phyloP scores from a whole-genome alignment of 2,329 filamentous ascomycete genomes.

The Esteya vermicola region DNA sequence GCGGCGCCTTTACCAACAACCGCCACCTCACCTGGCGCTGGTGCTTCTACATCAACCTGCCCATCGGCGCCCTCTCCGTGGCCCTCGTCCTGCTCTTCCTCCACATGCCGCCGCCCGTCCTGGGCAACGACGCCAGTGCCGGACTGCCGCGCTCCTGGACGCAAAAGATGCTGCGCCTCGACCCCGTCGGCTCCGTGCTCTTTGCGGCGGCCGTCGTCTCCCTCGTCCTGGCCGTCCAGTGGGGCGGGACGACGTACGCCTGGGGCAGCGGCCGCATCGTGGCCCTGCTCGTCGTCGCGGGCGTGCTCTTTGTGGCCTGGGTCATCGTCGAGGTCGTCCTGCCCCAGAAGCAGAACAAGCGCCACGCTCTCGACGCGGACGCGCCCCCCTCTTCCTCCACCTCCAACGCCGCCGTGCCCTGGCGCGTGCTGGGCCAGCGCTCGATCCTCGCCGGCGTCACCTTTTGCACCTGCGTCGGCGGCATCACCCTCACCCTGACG shows the following conservation, averaged over 20 bases:
- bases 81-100: constrained; percentile 18
- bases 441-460: constrained; percentile 22
- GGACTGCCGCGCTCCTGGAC: too few species aligned
- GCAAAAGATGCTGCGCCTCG: constrained; percentile 26
- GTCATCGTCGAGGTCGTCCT: constrained; percentile 23
- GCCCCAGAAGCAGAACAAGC: neutral
- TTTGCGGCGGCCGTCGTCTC: constrained; percentile 37
- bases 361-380: too few species aligned
- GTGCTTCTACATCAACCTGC: constrained; percentile 35
- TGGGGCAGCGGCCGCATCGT: constrained; percentile 36
- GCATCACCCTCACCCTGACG: constrained; percentile 22
- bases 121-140: too few species aligned
- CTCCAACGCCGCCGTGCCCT: constrained; percentile 26
- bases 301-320: constrained; percentile 30
- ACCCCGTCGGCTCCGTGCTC: constrained; percentile 32
- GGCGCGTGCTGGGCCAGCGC: constrained; percentile 25
- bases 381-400: too few species aligned
- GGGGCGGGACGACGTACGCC: constrained; percentile 36
- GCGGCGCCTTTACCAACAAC: constrained; percentile 22
- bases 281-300: constrained; percentile 35
- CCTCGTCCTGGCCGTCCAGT: constrained; percentile 41
- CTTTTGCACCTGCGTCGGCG: constrained; percentile 19
- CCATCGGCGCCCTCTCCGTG: constrained; percentile 21
- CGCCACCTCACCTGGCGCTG: constrained; percentile 27
- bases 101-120: constrained; percentile 16